Evolutionary conservation across 495 filamentous ascomycete genomes (phyloP).

Genomic region (Trichoderma asperelloides): DNA sequence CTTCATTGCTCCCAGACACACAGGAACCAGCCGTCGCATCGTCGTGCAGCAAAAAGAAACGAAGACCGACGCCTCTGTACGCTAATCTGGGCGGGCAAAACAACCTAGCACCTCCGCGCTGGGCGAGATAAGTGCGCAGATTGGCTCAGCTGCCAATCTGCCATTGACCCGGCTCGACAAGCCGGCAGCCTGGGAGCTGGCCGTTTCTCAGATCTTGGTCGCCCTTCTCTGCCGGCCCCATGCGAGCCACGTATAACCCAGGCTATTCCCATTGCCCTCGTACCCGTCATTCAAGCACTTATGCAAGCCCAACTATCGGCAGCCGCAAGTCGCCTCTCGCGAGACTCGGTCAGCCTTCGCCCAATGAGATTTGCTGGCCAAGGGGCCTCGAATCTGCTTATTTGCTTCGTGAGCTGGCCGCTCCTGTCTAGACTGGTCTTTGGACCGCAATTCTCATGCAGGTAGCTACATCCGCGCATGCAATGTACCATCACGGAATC

Average conservation of each 20-base stretch:
- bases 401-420: neutral
- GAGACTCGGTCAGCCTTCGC: neutral
- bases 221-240: neutral
- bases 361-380: neutral
- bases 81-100: neutral
- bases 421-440: neutral
- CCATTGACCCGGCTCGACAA: neutral
- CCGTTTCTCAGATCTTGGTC: neutral
- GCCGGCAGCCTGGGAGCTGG: neutral
- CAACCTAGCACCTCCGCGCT: neutral
- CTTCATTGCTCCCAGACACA: conserved; percentile 2
- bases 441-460: neutral
- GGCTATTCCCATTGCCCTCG: neutral
- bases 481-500: neutral
- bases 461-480: neutral
- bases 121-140: neutral
- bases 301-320: neutral
- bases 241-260: neutral
- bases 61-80: neutral
- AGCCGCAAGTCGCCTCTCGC: neutral
- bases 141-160: neutral
- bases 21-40: neutral
- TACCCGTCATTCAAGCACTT: neutral
- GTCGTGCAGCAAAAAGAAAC: neutral
- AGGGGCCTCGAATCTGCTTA: neutral